Conservation (phyloP, 208 protist species). For the Acanthamoeba culbertsoni region DNA sequence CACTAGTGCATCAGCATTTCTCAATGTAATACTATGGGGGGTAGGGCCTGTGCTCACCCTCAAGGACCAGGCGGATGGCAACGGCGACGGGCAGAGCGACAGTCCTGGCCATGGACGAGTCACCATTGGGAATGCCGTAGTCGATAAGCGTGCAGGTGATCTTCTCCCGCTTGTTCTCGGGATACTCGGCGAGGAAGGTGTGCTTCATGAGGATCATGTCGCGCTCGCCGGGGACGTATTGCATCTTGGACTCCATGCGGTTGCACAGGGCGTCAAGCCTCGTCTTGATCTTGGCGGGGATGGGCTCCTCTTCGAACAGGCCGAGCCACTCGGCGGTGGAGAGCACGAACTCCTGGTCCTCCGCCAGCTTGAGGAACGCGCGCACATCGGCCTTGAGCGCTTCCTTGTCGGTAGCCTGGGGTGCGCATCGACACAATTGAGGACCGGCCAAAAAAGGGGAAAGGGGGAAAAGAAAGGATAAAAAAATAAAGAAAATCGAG, state of each 20-base stretch:
- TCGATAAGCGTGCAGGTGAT: constrained; percentile 57
- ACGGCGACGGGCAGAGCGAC: constrained; percentile 50
- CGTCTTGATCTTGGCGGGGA: constrained; percentile 54
- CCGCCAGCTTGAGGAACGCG: neutral
- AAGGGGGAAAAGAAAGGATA: neutral
- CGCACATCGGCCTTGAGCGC: constrained; percentile 31
- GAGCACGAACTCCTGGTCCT: neutral
- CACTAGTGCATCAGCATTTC: neutral
- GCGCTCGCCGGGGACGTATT: constrained; percentile 34
- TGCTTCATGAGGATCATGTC: constrained; percentile 61
- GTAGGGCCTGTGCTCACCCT: neutral
- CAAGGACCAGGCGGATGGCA: constrained; percentile 46
- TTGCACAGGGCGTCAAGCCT: constrained; percentile 45
- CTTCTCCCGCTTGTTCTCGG: constrained; percentile 53
- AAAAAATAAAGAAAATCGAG: neutral
- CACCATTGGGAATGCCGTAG: constrained; percentile 40
- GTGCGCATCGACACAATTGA: neutral
- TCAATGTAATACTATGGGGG: neutral
- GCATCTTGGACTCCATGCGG: constrained; percentile 43
- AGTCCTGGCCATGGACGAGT: constrained; percentile 43
- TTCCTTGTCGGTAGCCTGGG: constrained; percentile 17
- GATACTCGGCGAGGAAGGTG: constrained; percentile 45
- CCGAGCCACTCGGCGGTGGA: constrained; percentile 36
- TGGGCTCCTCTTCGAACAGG: constrained; percentile 44
- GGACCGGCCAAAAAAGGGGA: too few relatives aligned